Evolutionary conservation across 2,329 filamentous ascomycete genomes (phyloP).

Genomic region (Fusarium sp.): DNA sequence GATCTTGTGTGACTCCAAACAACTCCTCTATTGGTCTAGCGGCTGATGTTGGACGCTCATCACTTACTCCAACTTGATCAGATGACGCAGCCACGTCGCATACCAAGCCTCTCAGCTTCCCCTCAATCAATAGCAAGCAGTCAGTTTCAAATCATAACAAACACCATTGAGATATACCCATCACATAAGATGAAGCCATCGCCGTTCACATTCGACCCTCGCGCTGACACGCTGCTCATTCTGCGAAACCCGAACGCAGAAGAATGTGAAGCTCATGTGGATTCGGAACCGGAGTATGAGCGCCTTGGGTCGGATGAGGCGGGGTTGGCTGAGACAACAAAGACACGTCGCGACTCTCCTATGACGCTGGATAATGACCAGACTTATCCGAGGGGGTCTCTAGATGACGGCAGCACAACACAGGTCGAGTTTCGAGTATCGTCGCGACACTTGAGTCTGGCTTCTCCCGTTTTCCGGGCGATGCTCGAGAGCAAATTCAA

Average conservation of each 20-base stretch:
- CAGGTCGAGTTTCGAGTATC: constrained; percentile 31
- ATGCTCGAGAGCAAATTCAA: constrained; percentile 34
- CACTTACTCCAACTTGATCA: constrained; percentile 32
- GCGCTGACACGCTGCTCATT: constrained; percentile 26
- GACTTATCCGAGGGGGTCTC: constrained; percentile 4
- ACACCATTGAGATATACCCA: background rate
- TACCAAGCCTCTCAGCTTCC: constrained; percentile 25
- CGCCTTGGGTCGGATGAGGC: constrained; percentile 9
- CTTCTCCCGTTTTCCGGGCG: constrained; percentile 32
- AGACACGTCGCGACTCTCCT: constrained; percentile 20
- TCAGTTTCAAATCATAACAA: constrained; percentile 4
- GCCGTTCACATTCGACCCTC: constrained; percentile 26
- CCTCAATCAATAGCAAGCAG: constrained; percentile 18
- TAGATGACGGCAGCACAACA: background rate
- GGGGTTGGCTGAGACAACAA: constrained; percentile 15
- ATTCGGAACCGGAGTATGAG: constrained; percentile 32
- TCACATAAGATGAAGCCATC: constrained; percentile 21
- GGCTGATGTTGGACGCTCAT: constrained; percentile 16
- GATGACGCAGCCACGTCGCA: constrained; percentile 32
- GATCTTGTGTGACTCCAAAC: constrained; percentile 6
- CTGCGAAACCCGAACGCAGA: constrained; percentile 18
- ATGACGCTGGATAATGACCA: constrained; percentile 27
- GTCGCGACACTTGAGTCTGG: constrained; percentile 26
- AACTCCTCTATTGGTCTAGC: constrained; percentile 22
- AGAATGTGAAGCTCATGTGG: constrained; percentile 7